These are phyloP conservation scores for Cladosporium sp. DNA, from an alignment of 2,329 filamentous ascomycete species.

Conservation along the genomic window DNA sequence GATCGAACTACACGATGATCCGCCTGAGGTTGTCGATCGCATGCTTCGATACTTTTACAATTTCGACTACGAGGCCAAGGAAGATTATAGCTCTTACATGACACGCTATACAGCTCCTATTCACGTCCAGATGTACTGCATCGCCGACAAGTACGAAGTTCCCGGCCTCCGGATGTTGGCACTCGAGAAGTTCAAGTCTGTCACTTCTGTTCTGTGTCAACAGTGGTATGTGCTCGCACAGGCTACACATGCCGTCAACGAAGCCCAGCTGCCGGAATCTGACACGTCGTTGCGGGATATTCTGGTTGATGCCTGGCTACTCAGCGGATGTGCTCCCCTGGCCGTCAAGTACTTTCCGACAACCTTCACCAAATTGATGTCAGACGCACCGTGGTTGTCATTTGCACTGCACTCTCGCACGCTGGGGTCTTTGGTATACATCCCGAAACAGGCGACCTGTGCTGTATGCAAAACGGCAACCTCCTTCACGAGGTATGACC, in stretches of 20 bases:
- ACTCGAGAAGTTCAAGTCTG: conserved; percentile 12
- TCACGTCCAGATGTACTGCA: conserved; percentile 11
- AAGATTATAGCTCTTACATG: too few species aligned
- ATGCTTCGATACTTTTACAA: conserved; percentile 18
- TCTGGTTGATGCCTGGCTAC: not conserved
- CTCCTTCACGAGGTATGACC: not conserved
- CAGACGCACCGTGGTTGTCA: not conserved
- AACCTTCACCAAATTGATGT: not conserved
- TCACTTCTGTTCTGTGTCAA: too few species aligned
- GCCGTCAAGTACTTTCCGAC: not conserved
- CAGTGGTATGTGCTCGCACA: not conserved
- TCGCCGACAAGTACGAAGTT: conserved; percentile 19
- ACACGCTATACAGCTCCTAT: too few species aligned
- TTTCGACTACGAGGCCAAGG: conserved; percentile 15
- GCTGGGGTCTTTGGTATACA: not conserved
- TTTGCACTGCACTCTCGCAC: not conserved
- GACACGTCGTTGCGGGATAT: not conserved
- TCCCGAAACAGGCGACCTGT: not conserved
- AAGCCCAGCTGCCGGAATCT: not conserved
- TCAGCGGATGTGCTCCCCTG: not conserved
- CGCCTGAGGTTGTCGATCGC: conserved; percentile 3
- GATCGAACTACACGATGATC: conserved; percentile 15
- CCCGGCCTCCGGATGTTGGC: conserved; percentile 10
- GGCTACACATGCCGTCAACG: not conserved
- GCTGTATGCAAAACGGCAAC: not conserved